Percentiles rank a stretch among this genome's conserved stretches.
These are phyloP conservation scores for Cyberlindnera japonica DNA, from an alignment of 805 yeast species.

Conservation along the genomic window DNA sequence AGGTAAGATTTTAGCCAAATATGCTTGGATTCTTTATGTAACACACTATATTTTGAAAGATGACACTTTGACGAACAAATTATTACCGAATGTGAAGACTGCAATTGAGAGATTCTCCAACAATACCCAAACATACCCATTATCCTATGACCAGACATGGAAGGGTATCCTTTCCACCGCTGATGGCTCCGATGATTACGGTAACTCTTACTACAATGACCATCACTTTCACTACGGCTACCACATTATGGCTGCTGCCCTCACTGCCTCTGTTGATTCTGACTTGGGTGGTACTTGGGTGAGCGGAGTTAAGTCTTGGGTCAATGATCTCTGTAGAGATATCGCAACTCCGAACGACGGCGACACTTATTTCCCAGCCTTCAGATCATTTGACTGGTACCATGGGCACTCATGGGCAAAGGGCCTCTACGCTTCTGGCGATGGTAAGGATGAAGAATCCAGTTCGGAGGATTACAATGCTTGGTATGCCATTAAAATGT, in stretches of 20 bases:
- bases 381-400: conserved; percentile 69
- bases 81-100: conserved; percentile 55
- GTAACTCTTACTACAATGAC: conserved; percentile 68
- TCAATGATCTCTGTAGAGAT: conserved; percentile 59
- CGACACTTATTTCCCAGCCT: conserved; percentile 61
- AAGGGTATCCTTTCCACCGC: conserved; percentile 75
- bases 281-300: conserved; percentile 53
- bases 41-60: conserved; percentile 65
- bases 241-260: conserved; percentile 68
- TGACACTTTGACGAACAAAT: conserved; percentile 41
- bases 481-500: conserved; percentile 62
- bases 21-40: conserved; percentile 79
- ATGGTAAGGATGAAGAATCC: conserved; percentile 75
- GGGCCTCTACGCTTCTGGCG: conserved; percentile 66
- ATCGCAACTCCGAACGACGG: conserved; percentile 54
- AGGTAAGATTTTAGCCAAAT: conserved; percentile 86
- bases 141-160: conserved; percentile 77
- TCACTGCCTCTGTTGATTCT: conserved; percentile 52
- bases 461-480: conserved; percentile 74
- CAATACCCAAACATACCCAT: conserved; percentile 69
- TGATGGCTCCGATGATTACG: conserved; percentile 58
- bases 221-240: conserved; percentile 79
- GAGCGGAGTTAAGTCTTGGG: conserved; percentile 45
- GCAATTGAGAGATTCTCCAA: conserved; percentile 67
- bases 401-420: conserved; percentile 80